Evolutionary conservation across 1,284 basidiomycete genomes (phyloP).

Genomic region (Neonothopanus nambi): DNA sequence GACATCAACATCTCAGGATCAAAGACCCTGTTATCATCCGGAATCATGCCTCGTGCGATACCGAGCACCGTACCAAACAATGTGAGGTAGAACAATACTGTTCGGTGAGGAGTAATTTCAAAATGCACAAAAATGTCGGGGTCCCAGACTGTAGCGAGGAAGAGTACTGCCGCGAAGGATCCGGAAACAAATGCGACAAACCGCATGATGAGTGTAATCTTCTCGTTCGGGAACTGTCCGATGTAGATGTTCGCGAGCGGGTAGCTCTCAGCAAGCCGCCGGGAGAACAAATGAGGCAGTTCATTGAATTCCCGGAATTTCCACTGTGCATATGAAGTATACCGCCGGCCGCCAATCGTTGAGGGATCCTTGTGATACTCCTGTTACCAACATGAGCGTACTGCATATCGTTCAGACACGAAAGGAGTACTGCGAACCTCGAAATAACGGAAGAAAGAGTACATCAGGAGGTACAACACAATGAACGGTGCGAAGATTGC

Average conservation of each 20-base stretch:
- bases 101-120: slow-evolving; percentile 91
- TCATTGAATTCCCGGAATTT: slow-evolving; percentile 99
- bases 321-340: slow-evolving; percentile 96
- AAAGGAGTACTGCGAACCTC: slow-evolving; percentile 58
- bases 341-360: slow-evolving; percentile 87
- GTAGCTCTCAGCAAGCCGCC: slow-evolving; percentile 86
- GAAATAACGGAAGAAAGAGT: slow-evolving; percentile 99
- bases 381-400: slow-evolving; percentile 39
- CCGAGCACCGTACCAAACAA: slow-evolving; percentile 89
- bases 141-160: slow-evolving; percentile 89
- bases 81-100: slow-evolving; percentile 90
- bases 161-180: slow-evolving; percentile 92
- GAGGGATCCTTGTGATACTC: slow-evolving; percentile 99
- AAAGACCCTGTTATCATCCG: slow-evolving; percentile 90
- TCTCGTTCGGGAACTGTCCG: slow-evolving; percentile 96
- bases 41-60: slow-evolving; percentile 92
- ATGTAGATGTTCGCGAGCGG: slow-evolving; percentile 93
- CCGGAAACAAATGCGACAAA: slow-evolving; percentile 97
- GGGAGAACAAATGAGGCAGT: slow-evolving; percentile 88
- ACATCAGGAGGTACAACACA: slow-evolving; percentile 94
- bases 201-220: slow-evolving; percentile 87
- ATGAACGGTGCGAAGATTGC: slow-evolving; percentile 96
- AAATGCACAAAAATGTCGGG: slow-evolving; percentile 92
- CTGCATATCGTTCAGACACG: slow-evolving; percentile 6
- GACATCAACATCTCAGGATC: slow-evolving; percentile 92